A percentile compares a stretch with the other conserved stretches of the same genome.
Conservation (phyloP, 495 filamentous ascomycete genomes). For the Aspergillus cavernicola region DNA sequence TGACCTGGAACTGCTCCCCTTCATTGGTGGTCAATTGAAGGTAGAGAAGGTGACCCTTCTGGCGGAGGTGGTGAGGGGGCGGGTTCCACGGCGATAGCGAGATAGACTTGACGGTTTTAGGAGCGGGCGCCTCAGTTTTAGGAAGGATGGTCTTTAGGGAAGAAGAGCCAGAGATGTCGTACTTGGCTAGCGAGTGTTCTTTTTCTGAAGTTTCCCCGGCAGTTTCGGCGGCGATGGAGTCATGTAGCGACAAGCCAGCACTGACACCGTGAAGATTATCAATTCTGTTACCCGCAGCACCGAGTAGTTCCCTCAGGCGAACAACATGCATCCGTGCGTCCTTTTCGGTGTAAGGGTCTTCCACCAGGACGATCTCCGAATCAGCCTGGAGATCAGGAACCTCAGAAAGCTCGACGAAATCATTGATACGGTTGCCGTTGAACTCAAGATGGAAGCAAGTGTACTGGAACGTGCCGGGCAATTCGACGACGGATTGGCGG, state of each 20-base stretch:
- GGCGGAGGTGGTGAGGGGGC: constrained; percentile 81
- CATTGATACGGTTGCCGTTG: constrained; percentile 81
- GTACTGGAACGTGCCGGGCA: constrained; percentile 91
- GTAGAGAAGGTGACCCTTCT: constrained; percentile 92
- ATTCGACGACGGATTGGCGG: constrained; percentile 91
- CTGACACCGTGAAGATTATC: constrained; percentile 85
- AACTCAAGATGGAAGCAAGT: constrained; percentile 98
- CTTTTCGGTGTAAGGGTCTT: constrained; percentile 98
- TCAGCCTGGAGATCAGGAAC: constrained; percentile 71
- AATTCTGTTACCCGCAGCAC: constrained; percentile 80
- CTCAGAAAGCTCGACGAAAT: constrained; percentile 91
- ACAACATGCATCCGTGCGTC: constrained; percentile 94
- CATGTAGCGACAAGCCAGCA: constrained; percentile 84
- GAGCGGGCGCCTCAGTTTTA: constrained; percentile 55
- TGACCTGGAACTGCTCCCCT: constrained; percentile 89
- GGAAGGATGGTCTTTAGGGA: constrained; percentile 70
- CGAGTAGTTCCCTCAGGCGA: constrained; percentile 85
- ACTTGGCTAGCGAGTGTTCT: constrained; percentile 58
- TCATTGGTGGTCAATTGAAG: constrained; percentile 83
- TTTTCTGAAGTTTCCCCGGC: constrained; percentile 42
- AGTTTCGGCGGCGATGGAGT: constrained; percentile 57
- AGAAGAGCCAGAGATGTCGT: constrained; percentile 68
- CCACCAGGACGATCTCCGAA: constrained; percentile 74
- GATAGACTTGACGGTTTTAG: constrained; percentile 86
- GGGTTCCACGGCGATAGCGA: constrained; percentile 94